Conservation (phyloP, 108 stramenopile genomes). For the Nitzschia putrida region DNA sequence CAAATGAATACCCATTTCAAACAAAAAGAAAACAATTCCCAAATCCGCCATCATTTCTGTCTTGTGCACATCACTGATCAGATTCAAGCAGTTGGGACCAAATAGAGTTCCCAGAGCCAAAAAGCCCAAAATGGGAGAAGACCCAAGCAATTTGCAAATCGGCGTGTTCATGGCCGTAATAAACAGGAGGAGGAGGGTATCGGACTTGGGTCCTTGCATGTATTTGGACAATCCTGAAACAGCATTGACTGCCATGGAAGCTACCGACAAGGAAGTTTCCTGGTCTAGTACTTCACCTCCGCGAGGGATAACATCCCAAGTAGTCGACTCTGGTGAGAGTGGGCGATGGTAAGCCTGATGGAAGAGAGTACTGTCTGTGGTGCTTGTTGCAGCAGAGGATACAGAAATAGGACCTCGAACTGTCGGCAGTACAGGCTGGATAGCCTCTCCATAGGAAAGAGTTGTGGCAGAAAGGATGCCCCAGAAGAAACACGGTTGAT, state of each 20-base stretch:
- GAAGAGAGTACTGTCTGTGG: too few species aligned
- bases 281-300: slow-evolving; percentile 20
- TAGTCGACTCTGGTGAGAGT: slow-evolving; percentile 10
- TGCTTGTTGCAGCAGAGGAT: too few species aligned
- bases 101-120: slow-evolving; percentile 76
- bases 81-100: slow-evolving; percentile 80
- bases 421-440: too few species aligned
- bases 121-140: slow-evolving; percentile 91
- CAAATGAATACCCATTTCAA: slow-evolving; percentile 96
- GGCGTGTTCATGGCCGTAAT: slow-evolving; percentile 87
- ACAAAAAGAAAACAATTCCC: slow-evolving; percentile 94
- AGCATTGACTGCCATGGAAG: slow-evolving; percentile 27
- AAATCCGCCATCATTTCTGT: slow-evolving; percentile 90
- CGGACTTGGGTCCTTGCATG: slow-evolving; percentile 82
- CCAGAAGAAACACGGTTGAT: too few species aligned
- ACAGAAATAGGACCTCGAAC: too few species aligned
- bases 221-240: slow-evolving; percentile 42
- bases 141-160: slow-evolving; percentile 61
- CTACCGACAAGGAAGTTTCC: slow-evolving; percentile 4
- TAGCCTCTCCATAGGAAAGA: too few species aligned
- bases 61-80: slow-evolving; percentile 73
- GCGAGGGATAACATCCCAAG: slow-evolving; percentile 39
- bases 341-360: too few species aligned
- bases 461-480: too few species aligned
- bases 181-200: slow-evolving; percentile 78